Conservation (phyloP, 1,284 basidiomycete genomes). For the Ustilago trichophora region DNA sequence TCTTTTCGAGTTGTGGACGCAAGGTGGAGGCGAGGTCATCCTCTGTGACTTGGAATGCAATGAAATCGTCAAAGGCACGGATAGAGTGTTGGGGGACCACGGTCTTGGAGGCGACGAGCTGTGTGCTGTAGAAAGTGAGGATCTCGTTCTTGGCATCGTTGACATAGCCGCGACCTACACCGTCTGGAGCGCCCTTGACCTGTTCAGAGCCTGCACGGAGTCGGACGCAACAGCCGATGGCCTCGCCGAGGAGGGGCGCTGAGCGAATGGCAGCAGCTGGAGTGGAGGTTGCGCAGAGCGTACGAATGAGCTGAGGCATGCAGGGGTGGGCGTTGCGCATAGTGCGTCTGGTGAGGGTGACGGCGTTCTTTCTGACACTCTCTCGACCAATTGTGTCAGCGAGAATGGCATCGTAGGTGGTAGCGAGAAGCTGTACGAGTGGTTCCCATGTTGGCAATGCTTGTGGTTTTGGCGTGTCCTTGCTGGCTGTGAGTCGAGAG, state of each 20-base stretch:
- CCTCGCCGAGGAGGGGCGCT: slow-evolving; percentile 48
- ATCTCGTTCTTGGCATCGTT: slow-evolving; percentile 31
- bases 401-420: slow-evolving; percentile 45
- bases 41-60: slow-evolving; percentile 41
- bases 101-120: slow-evolving; percentile 56
- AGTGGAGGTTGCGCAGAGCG: slow-evolving; percentile 30
- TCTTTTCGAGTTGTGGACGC: slow-evolving; percentile 62
- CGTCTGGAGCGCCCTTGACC: slow-evolving; percentile 43
- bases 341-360: slow-evolving; percentile 39
- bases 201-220: slow-evolving; percentile 51
- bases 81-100: slow-evolving; percentile 38
- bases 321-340: slow-evolving; percentile 35
- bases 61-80: slow-evolving; percentile 52
- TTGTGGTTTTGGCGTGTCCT: background rate
- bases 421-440: slow-evolving; percentile 47
- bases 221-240: slow-evolving; percentile 44
- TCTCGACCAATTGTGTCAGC: slow-evolving; percentile 12
- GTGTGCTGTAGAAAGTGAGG: slow-evolving; percentile 54
- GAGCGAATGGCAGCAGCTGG: slow-evolving; percentile 37
- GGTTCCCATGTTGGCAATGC: slow-evolving; percentile 28
- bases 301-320: slow-evolving; percentile 45
- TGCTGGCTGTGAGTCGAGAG: slow-evolving; percentile 66
- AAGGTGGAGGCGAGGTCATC: slow-evolving; percentile 47
- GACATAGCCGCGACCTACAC: slow-evolving; percentile 46
- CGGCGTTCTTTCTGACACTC: slow-evolving; percentile 28